Conservation (phyloP, 257 asterid species). For the Fraxinus quadrangulata region DNA sequence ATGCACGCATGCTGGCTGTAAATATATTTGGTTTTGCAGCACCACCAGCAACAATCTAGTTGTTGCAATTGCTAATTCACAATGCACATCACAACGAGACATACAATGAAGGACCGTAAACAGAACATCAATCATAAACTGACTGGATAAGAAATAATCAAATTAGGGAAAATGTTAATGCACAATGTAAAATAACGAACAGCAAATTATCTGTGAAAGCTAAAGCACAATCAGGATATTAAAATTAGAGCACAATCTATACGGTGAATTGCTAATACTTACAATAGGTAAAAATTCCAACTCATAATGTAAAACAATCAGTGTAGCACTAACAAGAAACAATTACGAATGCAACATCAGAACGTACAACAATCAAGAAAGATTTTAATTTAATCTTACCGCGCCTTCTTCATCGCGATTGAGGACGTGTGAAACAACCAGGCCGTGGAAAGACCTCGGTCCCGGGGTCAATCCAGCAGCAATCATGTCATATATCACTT, state of each 20-base stretch:
- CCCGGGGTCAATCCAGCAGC: constrained; percentile 98
- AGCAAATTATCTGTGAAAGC: background rate
- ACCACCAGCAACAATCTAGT: background rate
- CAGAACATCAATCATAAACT: background rate
- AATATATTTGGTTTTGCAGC: background rate
- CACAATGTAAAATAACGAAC: background rate
- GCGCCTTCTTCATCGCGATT: constrained; percentile 82
- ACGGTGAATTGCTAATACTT: background rate
- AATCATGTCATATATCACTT: constrained; percentile 89
- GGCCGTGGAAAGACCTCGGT: constrained; percentile 90
- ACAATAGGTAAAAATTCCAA: background rate
- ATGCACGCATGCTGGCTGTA: background rate
- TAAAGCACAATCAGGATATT: background rate
- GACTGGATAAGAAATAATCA: background rate
- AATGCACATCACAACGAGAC: background rate
- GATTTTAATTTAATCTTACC: constrained; percentile 36
- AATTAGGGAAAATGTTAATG: background rate
- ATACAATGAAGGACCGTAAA: background rate
- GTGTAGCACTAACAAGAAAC: background rate
- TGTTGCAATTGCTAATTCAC: constrained; percentile 16
- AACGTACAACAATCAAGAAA: background rate
- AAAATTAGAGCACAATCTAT: background rate
- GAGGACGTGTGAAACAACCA: constrained; percentile 81
- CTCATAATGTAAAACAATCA: background rate
- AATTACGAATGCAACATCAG: background rate